Evolutionary conservation across 2,329 filamentous ascomycete species (phyloP).

Genomic region (Mycosphaerella sp.): DNA sequence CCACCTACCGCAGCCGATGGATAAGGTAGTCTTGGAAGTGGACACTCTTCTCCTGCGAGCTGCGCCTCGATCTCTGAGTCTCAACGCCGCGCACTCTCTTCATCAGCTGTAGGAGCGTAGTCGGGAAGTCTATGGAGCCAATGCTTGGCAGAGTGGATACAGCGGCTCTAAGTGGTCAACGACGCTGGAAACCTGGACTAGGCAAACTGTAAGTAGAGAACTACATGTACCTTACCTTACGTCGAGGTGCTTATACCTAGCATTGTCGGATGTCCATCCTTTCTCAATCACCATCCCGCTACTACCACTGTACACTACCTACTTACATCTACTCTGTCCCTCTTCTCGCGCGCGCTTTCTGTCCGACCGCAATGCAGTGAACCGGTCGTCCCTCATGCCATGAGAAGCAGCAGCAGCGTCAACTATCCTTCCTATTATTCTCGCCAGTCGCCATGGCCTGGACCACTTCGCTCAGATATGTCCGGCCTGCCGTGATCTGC

Average conservation of each 20-base stretch:
- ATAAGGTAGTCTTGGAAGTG: no score
- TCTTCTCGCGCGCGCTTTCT: neutral
- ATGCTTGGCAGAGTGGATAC: constrained; percentile 5
- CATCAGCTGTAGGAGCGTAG: no score
- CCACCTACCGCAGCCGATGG: no score
- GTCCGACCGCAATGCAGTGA: no score
- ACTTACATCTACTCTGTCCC: neutral
- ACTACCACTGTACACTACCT: no score
- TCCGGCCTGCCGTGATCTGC: constrained; percentile 14
- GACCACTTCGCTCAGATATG: constrained; percentile 11
- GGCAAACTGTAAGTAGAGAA: neutral
- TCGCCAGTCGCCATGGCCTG: constrained; percentile 11
- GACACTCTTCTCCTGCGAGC: no score
- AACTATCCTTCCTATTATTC: neutral
- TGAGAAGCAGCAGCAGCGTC: neutral
- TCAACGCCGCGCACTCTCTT: no score
- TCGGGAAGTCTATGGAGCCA: no score
- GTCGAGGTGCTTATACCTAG: no score
- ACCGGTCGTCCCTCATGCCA: neutral
- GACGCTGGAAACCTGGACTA: neutral
- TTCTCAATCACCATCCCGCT: neutral
- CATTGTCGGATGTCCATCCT: no score
- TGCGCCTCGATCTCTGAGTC: no score
- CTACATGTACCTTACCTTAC: no score
- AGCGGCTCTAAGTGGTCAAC: neutral